A percentile compares a stretch with the other conserved stretches of the same genome.
These are phyloP conservation scores for Pythium chondricola DNA, from an alignment of 352 stramenopile genomes.

Conservation along the genomic window DNA sequence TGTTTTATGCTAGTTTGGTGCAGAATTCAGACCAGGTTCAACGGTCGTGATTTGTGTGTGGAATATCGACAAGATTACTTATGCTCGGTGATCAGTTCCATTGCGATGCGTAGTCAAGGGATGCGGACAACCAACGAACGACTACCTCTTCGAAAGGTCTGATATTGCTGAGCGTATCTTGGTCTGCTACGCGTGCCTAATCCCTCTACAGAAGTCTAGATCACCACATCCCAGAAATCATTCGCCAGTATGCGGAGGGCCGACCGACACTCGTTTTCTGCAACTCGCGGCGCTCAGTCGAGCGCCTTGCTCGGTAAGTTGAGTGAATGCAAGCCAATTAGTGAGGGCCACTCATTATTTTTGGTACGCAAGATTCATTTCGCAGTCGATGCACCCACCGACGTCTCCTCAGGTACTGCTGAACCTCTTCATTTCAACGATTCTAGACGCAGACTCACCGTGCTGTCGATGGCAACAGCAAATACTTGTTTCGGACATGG, in stretches of 20 bases:
- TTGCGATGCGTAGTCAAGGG: slow-evolving; percentile 25
- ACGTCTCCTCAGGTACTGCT: too few relatives aligned
- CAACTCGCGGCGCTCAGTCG: too few relatives aligned
- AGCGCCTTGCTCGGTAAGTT: too few relatives aligned
- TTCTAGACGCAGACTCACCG: too few relatives aligned
- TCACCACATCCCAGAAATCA: slow-evolving; percentile 29
- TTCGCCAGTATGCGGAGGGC: slow-evolving; percentile 32
- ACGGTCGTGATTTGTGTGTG: neutral
- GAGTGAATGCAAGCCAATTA: too few relatives aligned
- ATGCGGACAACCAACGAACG: slow-evolving; percentile 19
- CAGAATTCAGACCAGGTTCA: slow-evolving; percentile 32
- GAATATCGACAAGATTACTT: neutral
- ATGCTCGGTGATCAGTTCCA: slow-evolving; percentile 16
- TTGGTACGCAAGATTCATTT: too few relatives aligned
- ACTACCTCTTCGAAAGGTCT: slow-evolving; percentile 33
- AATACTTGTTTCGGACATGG: too few relatives aligned
- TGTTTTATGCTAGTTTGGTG: slow-evolving; percentile 29
- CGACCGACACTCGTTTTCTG: slow-evolving; percentile 63
- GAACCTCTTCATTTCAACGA: too few relatives aligned
- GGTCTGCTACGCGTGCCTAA: neutral
- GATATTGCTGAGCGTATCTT: neutral
- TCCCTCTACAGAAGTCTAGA: slow-evolving; percentile 32
- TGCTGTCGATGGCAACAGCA: too few relatives aligned
- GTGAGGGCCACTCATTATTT: too few relatives aligned
- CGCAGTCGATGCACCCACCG: too few relatives aligned